Conservation (phyloP, 2,329 filamentous ascomycete species). For the Ophiostoma novo-ulmi region DNA sequence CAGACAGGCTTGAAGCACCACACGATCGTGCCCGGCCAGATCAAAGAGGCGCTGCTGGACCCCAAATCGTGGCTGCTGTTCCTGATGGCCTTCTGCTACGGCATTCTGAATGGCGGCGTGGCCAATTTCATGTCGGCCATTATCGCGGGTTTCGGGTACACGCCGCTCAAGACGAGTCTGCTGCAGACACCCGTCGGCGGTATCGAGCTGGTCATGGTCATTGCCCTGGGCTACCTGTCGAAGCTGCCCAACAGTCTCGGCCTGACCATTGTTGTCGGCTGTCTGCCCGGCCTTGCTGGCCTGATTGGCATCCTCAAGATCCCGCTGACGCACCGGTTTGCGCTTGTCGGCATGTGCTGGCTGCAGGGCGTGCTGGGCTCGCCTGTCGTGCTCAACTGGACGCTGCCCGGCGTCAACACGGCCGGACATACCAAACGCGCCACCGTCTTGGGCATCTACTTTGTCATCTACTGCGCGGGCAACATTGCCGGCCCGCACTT, state of each 20-base stretch:
- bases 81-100: slow-evolving; percentile 32
- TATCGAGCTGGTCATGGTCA: slow-evolving; percentile 29
- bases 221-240: slow-evolving; percentile 40
- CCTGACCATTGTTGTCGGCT: slow-evolving; percentile 26
- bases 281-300: slow-evolving; percentile 37
- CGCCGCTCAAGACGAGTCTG: slow-evolving; percentile 38
- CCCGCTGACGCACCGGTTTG: slow-evolving; percentile 18
- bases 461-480: slow-evolving; percentile 24
- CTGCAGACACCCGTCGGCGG: slow-evolving; percentile 41
- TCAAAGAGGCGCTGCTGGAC: slow-evolving; percentile 32
- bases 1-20: slow-evolving; percentile 41
- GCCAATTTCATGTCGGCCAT: slow-evolving; percentile 44
- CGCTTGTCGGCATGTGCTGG: slow-evolving; percentile 1
- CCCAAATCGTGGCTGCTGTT: slow-evolving; percentile 27
- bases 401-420: slow-evolving; percentile 43
- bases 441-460: slow-evolving; percentile 46
- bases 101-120: slow-evolving; percentile 41
- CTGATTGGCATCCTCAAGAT: slow-evolving; percentile 48
- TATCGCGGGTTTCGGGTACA: slow-evolving; percentile 36
- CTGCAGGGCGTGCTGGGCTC: slow-evolving; percentile 37
- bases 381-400: slow-evolving; percentile 49
- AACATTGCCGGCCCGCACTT: slow-evolving; percentile 27
- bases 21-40: slow-evolving; percentile 35
- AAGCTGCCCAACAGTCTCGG: slow-evolving; percentile 40
- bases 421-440: slow-evolving; percentile 50